Base-by-base conservation (phyloP, 2,329 filamentous ascomycete genomes). In the Diaporthe longicolla region DNA sequence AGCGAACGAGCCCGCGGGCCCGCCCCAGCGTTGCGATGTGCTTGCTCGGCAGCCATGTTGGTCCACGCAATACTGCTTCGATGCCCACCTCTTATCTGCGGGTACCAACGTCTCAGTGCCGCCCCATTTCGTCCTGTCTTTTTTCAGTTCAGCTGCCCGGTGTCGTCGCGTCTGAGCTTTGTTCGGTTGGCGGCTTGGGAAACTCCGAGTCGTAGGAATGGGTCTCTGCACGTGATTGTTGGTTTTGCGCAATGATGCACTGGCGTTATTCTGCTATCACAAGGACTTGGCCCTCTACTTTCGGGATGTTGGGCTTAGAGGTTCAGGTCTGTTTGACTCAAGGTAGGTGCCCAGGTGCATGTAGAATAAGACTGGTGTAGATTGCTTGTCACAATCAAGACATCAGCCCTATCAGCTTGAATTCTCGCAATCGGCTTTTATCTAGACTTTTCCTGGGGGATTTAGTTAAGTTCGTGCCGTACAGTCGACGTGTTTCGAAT, bases 101-200 rank as follows among this genome's bases (percentile, higher is more conserved):
- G 63, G 45, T 26, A 40, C 32, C 21, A 8, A 52, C 63, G 45
- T 66, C 63, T 66, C 63, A 52, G 63, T 24, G 63, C 63, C 63
- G 45, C 37, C 37, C 11, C 45, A 50, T 52, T 65, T 54, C 63
- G 21, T 66, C 63, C 17, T 26, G 63, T 52, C 2, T 45, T 45
- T 66, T 66, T 66, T 21, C 11, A 43, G 29, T 52, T 66, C 26
- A 29, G 43, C 11, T 4, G 26, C 43, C 59, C 17, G 7, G 29
- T 45, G 61, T 15, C n/a, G 45, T 32, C 19, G 43, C 15, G 61
- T n/a, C 19, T 52, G 24, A 66, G 45, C 24, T 66, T 52, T 11
- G 37, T 26, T 5, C 5, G 59, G 45, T 50, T 45, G 45, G 43
- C 61, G 19, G 29, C 21, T 5, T 66, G 21, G 13, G 45, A 52